Base-by-base conservation (phyloP, 768 basidiomycete genomes). In the Podaxis mareebaensis region DNA sequence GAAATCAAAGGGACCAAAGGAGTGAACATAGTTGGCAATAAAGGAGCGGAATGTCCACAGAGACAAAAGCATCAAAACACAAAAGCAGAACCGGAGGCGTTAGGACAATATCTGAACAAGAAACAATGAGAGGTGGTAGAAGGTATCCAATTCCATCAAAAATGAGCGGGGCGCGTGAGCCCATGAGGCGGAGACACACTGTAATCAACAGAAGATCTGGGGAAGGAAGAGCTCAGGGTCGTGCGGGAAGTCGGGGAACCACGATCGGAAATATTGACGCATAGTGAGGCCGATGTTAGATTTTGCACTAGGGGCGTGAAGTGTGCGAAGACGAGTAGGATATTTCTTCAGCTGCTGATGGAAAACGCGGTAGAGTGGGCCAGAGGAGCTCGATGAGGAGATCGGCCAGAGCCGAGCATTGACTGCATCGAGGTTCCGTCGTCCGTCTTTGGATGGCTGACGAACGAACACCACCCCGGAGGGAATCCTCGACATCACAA, bases 401-500 rank as follows among this genome's bases (percentile, higher is more conserved):
- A 62, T 30, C 10, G 61, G 61, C 61, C 61, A 62, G 48, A 62
- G 61, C 15, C 61, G 61, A 20, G 61, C 61, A 40, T 56, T 26
- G 44, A 24, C 36, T 12, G 44, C 22, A 20, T 62, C 61, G 10
- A 49, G 10, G 33, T 20, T 39, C 8, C 54, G 36, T 28, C 54
- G 48, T 51, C 58, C 26, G 33, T 60, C 48, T 15, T 20, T 46
- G 0, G 15, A 24, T 13, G 33, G 22, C 26, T 62, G 61, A 22
- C 36, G 54, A 56, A 38, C 44, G 46, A 62, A 62, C 33, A 62
- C 61, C 44, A 62, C 61, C 36, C 61, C 54, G 13, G 61, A 63
- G 28, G 61, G 61, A 51, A 63, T 63, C 48, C 61, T 63, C 20
- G 61, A 63, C 61, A 63, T 63, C 20, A 63, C 61, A 36, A 63